A percentile compares a stretch with the other conserved stretches of the same genome.
These are phyloP conservation scores for Colletotrichum costaricense DNA, from an alignment of 2,329 filamentous ascomycete genomes.

Conservation along the genomic window DNA sequence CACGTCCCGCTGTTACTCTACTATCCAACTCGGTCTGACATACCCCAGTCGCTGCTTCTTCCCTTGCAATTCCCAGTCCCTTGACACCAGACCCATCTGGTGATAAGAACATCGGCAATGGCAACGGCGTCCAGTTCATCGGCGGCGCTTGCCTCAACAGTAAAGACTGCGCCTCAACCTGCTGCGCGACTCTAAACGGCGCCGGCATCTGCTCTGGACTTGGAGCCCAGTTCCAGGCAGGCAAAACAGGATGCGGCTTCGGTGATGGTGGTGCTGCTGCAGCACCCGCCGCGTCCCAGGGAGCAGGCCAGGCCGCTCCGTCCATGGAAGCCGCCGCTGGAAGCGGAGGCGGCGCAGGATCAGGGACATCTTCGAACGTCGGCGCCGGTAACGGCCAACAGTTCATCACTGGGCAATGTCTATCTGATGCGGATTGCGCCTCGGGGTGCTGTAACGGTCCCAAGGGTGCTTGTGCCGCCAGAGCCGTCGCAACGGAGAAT, in stretches of 20 bases:
- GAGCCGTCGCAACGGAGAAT: constrained; percentile 43
- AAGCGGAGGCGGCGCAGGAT: not conserved
- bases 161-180: constrained; percentile 42
- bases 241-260: constrained; percentile 44
- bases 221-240: constrained; percentile 40
- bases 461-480: constrained; percentile 48
- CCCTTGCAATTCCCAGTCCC: constrained; percentile 35
- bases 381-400: constrained; percentile 45
- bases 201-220: constrained; percentile 44
- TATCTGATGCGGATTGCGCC: constrained; percentile 45
- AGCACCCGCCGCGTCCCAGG: not conserved
- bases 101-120: constrained; percentile 43
- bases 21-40: not conserved
- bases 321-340: constrained; percentile 11
- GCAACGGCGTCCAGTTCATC: constrained; percentile 43
- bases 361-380: constrained; percentile 38
- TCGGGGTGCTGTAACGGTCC: constrained; percentile 46
- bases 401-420: constrained; percentile 49
- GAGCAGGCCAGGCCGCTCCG: constrained; percentile 5
- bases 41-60: constrained; percentile 36
- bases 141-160: constrained; percentile 43
- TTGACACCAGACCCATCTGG: constrained; percentile 42
- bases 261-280: constrained; percentile 21
- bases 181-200: constrained; percentile 40
- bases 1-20: too few relatives aligned